Conservation (phyloP, 345 rosid genomes). For the Capsella bursapastoris region DNA sequence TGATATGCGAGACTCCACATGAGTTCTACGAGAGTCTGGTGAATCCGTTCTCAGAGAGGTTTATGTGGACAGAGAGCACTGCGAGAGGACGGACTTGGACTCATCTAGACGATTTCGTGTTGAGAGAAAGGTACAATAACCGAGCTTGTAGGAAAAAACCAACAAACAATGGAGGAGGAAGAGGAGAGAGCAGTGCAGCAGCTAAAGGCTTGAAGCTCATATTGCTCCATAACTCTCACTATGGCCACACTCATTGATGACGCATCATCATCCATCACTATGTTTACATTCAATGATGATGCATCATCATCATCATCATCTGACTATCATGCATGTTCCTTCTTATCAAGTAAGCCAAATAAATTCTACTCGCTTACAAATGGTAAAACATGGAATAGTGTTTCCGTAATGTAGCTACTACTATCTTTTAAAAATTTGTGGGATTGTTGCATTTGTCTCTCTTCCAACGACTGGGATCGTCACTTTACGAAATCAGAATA, state of each 20-base stretch:
- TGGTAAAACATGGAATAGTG: constrained; percentile 10
- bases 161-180: constrained; percentile 23
- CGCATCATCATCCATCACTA: constrained; percentile 1
- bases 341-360: constrained; percentile 27
- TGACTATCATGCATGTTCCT: not conserved
- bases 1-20: constrained; percentile 73
- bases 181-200: constrained; percentile 54
- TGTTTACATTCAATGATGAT: not conserved
- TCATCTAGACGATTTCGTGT: constrained; percentile 58
- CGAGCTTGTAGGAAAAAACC: constrained; percentile 45
- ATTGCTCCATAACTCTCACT: constrained; percentile 75
- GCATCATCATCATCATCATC: constrained; percentile 12
- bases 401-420: not conserved
- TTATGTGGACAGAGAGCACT: constrained; percentile 82
- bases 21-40: constrained; percentile 74
- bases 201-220: constrained; percentile 83
- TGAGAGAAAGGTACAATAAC: constrained; percentile 52
- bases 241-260: constrained; percentile 45
- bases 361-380: constrained; percentile 17
- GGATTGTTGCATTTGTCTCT: constrained; percentile 11
- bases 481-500: constrained; percentile 20
- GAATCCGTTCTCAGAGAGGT: constrained; percentile 93
- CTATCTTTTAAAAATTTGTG: not conserved
- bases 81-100: constrained; percentile 93
- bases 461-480: constrained; percentile 8